Evolutionary conservation across 352 stramenopile species (phyloP), one percentile per base, ranked within the genome.

Genomic region (Globisporangium alternatum): DNA sequence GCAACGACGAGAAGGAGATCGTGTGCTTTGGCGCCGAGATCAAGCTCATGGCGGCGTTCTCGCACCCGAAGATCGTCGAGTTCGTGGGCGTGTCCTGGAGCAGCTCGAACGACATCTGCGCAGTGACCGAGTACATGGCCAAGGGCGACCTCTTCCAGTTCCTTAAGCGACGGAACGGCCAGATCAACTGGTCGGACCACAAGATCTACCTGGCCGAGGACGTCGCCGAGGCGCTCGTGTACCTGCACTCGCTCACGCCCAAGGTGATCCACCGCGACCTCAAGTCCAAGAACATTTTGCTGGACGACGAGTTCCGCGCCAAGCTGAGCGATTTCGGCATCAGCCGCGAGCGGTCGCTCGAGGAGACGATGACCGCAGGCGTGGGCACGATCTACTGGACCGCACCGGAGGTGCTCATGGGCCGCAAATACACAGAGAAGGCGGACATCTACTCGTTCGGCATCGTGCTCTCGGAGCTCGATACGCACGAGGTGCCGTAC

Each of bases 321-420:
- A 91, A 91, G 53, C 59, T 91, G 25, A 88, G 77, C 48, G 83
- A 91, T 57, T 91, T 91, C 69, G 83, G 85, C 43, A 91, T 94
- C 66, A 90, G 81, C 64, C 78, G 82, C 15, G 79, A 95, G 69
- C 77, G 83, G 13, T 89, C 79, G 2, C 71, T 91, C 9, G 78
- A 90, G 35, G 86, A 95, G 60, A 95, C 86, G 10, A 93, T 92
- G 86, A 93, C 83, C 2, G 78, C 78, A 5, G 86, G 83, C 30
- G 86, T 95, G 28, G 86, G 86, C 41, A 95, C 86, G 56, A 89
- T 91, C 67, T 90, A 90, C 67, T 95, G 83, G 83, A 95, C 84
- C 54, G 86, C 86, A 28, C 86, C 86, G 0, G 86, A 95, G 60
- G 81, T 95, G 22, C 70, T 95, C 25, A 87, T 89, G 74, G 83